A percentile compares a stretch with the other conserved stretches of the same genome.
phyloP scores from a whole-genome alignment of 257 asterid species.

The Plantago major region DNA sequence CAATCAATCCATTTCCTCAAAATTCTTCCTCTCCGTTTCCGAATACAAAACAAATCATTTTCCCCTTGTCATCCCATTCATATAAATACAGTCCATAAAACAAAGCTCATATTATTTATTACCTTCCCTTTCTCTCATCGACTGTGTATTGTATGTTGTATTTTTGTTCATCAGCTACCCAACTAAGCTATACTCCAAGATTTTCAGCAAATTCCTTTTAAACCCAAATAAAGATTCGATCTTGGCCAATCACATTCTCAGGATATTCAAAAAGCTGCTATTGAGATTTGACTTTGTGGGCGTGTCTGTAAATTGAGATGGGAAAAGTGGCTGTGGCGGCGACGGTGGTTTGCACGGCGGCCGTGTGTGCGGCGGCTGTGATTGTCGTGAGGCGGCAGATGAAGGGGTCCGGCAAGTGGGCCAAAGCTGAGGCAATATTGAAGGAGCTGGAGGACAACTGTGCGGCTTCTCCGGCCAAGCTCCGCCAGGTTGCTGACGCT shows the following conservation, averaged over 20 bases:
- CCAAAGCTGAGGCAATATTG: constrained; percentile 50
- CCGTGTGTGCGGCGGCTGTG: constrained; percentile 56
- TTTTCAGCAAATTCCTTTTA: too few relatives aligned
- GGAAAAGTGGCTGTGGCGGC: constrained; percentile 61
- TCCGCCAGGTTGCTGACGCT: constrained; percentile 84
- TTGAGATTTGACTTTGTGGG: neutral
- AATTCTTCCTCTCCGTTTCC: too few relatives aligned
- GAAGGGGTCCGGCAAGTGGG: constrained; percentile 62
- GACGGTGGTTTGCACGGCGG: constrained; percentile 65
- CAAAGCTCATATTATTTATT: too few relatives aligned
- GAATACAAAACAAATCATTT: too few relatives aligned
- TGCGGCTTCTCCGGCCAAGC: constrained; percentile 56
- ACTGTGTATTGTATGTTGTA: too few relatives aligned
- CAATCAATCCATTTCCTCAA: too few relatives aligned
- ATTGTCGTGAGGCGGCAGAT: constrained; percentile 48
- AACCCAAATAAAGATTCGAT: constrained; percentile 15
- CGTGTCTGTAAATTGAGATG: constrained; percentile 26
- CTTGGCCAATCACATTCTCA: constrained; percentile 4
- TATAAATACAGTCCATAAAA: too few relatives aligned
- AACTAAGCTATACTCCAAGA: too few relatives aligned
- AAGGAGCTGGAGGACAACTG: constrained; percentile 71
- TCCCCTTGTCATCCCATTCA: too few relatives aligned
- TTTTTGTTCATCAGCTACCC: too few relatives aligned
- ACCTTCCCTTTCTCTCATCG: too few relatives aligned
- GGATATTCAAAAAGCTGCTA: constrained; percentile 8